Evolutionary conservation across 768 basidiomycete genomes (phyloP), one percentile per base, ranked within the genome.

Genomic region (Bullera alba): DNA sequence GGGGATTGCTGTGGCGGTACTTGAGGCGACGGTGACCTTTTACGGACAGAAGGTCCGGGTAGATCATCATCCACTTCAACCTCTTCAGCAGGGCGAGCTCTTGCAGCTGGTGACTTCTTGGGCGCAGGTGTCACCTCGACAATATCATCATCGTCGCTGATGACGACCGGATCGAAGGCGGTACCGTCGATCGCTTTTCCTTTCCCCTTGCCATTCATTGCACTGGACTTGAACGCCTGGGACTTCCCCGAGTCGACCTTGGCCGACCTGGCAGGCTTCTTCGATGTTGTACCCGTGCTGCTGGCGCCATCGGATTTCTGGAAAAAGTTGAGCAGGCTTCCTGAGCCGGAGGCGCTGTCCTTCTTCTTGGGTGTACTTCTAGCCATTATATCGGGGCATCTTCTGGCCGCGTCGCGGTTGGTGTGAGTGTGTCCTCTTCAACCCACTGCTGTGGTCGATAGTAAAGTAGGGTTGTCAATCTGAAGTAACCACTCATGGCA

Each of bases 71-170:
- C n/a, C n/a, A n/a, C n/a, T n/a, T n/a, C n/a, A n/a, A n/a, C n/a
- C n/a, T n/a, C n/a, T n/a, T n/a, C n/a, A n/a, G n/a, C n/a, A n/a
- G n/a, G n/a, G n/a, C n/a, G n/a, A n/a, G n/a, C n/a, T n/a, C n/a
- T n/a, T n/a, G n/a, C n/a, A n/a, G n/a, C n/a, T n/a, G n/a, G n/a
- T n/a, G n/a, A n/a, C n/a, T n/a, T n/a, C n/a, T 39, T 39, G 19
- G 22, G 8, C 8, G 8, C 19, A 39, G 37, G 7, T 10, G 22
- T 8, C 8, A 39, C 19, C 19, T 10, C 7, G 10, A 39, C 8
- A 7, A 21, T 21, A 16, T 61, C 60, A 21, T 71, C 69, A 46
- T 67, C 67, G 46, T 64, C 60, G 41, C 63, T 69, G 56, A 69
- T 71, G 12, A 71, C 62, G 0, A 71, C 59, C 2, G 70, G 70